Base-by-base conservation (phyloP, 2,329 filamentous ascomycete species). In the Claviceps quebecensis region DNA sequence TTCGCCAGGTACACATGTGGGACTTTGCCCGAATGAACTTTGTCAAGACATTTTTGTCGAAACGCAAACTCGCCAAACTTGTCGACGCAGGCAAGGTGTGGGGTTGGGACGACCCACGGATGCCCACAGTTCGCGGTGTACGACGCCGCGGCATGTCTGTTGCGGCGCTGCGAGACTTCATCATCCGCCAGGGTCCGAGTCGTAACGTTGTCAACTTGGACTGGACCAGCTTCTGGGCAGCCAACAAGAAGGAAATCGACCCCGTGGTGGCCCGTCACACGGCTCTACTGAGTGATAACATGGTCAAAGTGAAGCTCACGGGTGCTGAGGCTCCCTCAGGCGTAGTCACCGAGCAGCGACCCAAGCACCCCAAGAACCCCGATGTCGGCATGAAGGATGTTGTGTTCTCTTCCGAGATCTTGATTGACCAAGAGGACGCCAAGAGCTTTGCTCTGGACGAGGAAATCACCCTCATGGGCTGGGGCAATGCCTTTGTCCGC, bases 401-500 rank as follows among this genome's bases (percentile, higher is more conserved):
- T 5, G 76, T 80, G 26, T 94, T 84, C 66, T 86, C 85, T 63
- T 77, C 78, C 52, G 77, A 82, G 55, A 74, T 96, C 57, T 72
- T 93, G 54, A 72, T 97, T 49, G 91, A 96, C 64, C 91, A 96
- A 69, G 85, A 77, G 45, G 91, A 97, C 61, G 87, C 84, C 55
- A 83, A 84, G 65, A 78, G 77, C 26, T 94, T 96, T 70, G 84
- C 81, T 60, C 76, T 84, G 54, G 83, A 84, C 63, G 91, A 97
- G 72, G 90, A 96, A 68, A 87, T 97, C 61, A 96, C 91, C 0
- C 76, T 96, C 43, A 96, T 96, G 91, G 86, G 86, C 66, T 97
- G 91, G 91, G 93, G 91, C 59, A 94, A 95, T 62, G 87, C 86
- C 13, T 79, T 89, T 57, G 85, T 93, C 23, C 79, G 82, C 51